These are phyloP conservation scores for Coemansia sp. DNA, from an alignment of 371 early-diverging fungal species.

Conservation along the genomic window DNA sequence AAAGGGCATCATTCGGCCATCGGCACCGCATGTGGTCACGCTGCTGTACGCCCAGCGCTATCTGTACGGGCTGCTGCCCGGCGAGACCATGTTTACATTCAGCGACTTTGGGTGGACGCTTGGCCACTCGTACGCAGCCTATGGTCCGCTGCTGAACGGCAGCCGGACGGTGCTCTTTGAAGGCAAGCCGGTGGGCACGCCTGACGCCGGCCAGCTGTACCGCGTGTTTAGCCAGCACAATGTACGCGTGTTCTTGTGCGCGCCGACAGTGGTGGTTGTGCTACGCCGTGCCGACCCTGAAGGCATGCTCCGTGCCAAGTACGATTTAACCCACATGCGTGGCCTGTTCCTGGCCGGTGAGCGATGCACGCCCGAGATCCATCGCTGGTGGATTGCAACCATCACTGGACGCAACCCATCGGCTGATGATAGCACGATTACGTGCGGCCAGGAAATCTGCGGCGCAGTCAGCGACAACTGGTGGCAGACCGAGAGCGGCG, in stretches of 20 bases:
- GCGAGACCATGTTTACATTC: constrained; percentile 77
- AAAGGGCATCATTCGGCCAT: constrained; percentile 92
- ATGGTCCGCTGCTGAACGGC: constrained; percentile 89
- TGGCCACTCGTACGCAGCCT: constrained; percentile 87
- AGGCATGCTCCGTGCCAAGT: constrained; percentile 61
- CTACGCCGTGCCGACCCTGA: constrained; percentile 80
- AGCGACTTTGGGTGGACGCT: constrained; percentile 96
- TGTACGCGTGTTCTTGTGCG: constrained; percentile 83
- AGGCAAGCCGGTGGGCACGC: constrained; percentile 85
- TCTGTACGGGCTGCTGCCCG: constrained; percentile 69
- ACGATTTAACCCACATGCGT: constrained; percentile 65
- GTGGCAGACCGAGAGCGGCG: constrained; percentile 96
- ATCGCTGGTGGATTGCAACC: constrained; percentile 66
- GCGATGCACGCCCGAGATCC: constrained; percentile 77
- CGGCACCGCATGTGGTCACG: constrained; percentile 87
- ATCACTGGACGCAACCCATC: constrained; percentile 64
- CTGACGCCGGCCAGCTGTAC: constrained; percentile 83
- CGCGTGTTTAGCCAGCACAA: constrained; percentile 73
- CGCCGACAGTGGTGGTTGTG: constrained; percentile 90
- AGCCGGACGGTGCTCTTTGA: constrained; percentile 90
- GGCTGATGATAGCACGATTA: constrained; percentile 46
- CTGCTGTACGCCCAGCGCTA: constrained; percentile 76
- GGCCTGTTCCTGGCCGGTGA: constrained; percentile 90
- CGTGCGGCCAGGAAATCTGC: constrained; percentile 64
- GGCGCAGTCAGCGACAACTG: constrained; percentile 84